Conservation (phyloP, 768 basidiomycete species). For the Tricholoma hemisulphureum region DNA sequence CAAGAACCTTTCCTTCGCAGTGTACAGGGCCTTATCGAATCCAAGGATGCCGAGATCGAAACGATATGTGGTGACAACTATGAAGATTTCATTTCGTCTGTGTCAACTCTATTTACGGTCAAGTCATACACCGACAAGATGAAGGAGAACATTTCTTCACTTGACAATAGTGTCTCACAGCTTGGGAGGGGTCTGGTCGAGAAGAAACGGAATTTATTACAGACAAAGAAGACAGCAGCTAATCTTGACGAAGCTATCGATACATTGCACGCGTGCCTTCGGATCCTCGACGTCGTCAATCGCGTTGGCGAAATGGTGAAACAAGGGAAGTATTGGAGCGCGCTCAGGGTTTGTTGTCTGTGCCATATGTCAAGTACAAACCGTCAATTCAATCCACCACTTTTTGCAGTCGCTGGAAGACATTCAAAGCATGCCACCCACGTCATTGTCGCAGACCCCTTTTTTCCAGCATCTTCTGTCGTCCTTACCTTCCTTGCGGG, state of each 20-base stretch:
- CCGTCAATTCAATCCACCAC: constrained; percentile 28
- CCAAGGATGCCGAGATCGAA: constrained; percentile 96
- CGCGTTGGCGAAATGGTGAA: constrained; percentile 91
- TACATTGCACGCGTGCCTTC: constrained; percentile 87
- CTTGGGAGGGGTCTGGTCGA: constrained; percentile 86
- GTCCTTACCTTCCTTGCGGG: constrained; percentile 85
- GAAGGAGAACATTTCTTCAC: constrained; percentile 83
- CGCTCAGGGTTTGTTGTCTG: constrained; percentile 74
- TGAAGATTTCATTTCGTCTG: constrained; percentile 95
- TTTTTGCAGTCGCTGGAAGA: constrained; percentile 85
- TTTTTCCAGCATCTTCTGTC: constrained; percentile 90
- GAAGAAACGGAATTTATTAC: constrained; percentile 88
- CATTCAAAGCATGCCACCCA: constrained; percentile 85
- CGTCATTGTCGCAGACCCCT: constrained; percentile 86
- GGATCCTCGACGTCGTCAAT: constrained; percentile 89
- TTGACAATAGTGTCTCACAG: constrained; percentile 86
- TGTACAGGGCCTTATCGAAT: constrained; percentile 82
- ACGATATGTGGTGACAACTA: constrained; percentile 95
- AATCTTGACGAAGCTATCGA: constrained; percentile 98
- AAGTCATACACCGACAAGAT: constrained; percentile 95
- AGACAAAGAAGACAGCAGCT: constrained; percentile 88
- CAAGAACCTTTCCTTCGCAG: constrained; percentile 89
- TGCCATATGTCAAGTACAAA: constrained; percentile 29
- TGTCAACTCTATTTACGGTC: constrained; percentile 93
- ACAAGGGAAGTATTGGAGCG: constrained; percentile 95